phyloP scores from a whole-genome alignment of 495 filamentous ascomycete species.

The Rostrohypoxylon terebratum region DNA sequence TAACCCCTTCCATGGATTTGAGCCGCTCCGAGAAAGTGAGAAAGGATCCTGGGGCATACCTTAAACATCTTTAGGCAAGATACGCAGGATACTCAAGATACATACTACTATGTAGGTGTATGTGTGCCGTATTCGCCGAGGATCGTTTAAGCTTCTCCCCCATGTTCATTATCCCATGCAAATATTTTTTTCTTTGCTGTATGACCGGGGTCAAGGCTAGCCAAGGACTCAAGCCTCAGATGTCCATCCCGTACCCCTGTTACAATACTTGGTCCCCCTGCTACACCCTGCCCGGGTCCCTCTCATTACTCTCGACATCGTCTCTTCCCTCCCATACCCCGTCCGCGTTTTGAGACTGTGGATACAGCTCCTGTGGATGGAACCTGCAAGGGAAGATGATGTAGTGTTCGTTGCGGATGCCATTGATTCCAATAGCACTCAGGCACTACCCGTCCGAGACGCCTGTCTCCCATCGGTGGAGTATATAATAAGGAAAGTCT shows the following conservation, averaged over 20 bases:
- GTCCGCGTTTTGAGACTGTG: constrained; percentile 60
- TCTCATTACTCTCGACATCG: constrained; percentile 52
- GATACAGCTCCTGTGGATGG: constrained; percentile 55
- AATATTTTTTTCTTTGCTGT: neutral
- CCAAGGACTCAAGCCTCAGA: constrained; percentile 42
- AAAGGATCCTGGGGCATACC: constrained; percentile 12
- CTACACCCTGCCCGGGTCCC: constrained; percentile 42
- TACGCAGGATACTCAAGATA: neutral
- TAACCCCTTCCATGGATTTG: constrained; percentile 5
- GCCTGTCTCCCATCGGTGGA: constrained; percentile 48
- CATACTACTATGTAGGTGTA: neutral
- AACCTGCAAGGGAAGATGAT: constrained; percentile 49
- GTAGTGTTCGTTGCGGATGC: constrained; percentile 49
- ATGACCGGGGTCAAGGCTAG: constrained; percentile 15
- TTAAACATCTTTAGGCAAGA: neutral
- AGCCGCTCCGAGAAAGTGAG: neutral
- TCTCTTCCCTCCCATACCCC: constrained; percentile 49
- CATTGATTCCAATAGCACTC: constrained; percentile 48
- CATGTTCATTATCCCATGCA: constrained; percentile 8
- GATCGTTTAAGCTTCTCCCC: constrained; percentile 40
- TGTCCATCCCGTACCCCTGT: constrained; percentile 45
- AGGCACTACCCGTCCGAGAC: constrained; percentile 46
- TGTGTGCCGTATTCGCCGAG: constrained; percentile 12
- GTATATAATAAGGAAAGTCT: constrained; percentile 58
- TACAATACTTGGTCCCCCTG: constrained; percentile 20